Percentiles rank a stretch among this genome's conserved stretches.
phyloP scores from a whole-genome alignment of 1,284 basidiomycete species.

The Dichomitus squalens region DNA sequence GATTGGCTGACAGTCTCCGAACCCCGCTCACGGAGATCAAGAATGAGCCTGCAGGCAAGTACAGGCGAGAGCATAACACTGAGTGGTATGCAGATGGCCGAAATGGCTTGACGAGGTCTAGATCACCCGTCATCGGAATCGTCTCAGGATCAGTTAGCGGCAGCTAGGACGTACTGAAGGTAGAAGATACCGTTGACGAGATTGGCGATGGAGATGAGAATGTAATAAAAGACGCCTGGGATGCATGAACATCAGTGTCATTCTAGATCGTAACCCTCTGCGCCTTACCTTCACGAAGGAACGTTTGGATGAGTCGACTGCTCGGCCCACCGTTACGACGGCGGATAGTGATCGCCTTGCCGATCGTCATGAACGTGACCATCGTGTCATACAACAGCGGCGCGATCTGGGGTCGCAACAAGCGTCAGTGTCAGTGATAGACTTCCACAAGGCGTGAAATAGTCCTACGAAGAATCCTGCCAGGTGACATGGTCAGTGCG shows the following conservation, averaged over 20 bases:
- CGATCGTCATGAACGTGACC: conserved; percentile 76
- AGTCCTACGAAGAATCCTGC: conserved; percentile 67
- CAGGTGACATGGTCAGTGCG: not conserved
- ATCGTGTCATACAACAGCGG: conserved; percentile 78
- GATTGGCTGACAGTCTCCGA: conserved; percentile 74
- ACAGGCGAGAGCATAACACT: conserved; percentile 84
- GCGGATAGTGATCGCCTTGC: conserved; percentile 73
- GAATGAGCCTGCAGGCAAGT: conserved; percentile 75
- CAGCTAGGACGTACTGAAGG: conserved; percentile 57
- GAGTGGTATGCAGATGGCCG: conserved; percentile 82
- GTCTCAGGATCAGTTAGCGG: too few relatives aligned
- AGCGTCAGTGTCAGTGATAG: not conserved
- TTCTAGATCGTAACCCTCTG: not conserved
- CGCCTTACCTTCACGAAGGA: conserved; percentile 71
- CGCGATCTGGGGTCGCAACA: conserved; percentile 53
- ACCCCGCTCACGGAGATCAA: conserved; percentile 75
- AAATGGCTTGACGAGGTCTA: conserved; percentile 77
- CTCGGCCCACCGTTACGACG: conserved; percentile 72
- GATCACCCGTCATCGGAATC: conserved; percentile 6
- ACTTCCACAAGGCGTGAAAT: too few relatives aligned
- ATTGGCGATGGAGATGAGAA: conserved; percentile 80
- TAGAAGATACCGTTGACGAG: conserved; percentile 83
- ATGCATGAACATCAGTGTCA: not conserved
- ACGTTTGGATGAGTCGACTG: conserved; percentile 78
- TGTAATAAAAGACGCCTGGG: conserved; percentile 77